phyloP scores from a whole-genome alignment of 345 rosid genomes.

The Pseudoturritis turrita region DNA sequence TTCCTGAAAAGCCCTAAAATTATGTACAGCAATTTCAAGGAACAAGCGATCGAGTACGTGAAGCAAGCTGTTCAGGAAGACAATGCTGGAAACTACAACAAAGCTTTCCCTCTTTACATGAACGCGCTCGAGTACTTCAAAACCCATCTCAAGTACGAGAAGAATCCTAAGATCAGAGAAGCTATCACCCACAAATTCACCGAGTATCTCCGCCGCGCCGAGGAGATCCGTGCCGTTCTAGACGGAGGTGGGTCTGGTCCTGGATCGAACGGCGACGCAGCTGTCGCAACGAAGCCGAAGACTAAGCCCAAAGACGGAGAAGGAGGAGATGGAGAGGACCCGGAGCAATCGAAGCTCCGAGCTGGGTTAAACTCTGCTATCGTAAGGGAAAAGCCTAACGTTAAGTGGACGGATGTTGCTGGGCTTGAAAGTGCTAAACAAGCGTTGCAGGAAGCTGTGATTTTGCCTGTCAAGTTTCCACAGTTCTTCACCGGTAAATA shows the following conservation, averaged over 20 bases:
- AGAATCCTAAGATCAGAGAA: slow-evolving; percentile 78
- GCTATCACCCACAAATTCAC: slow-evolving; percentile 70
- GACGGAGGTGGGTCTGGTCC: slow-evolving; percentile 72
- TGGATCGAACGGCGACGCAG: slow-evolving; percentile 59
- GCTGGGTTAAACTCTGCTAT: slow-evolving; percentile 81
- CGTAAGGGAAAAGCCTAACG: slow-evolving; percentile 76
- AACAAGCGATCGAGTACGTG: slow-evolving; percentile 89
- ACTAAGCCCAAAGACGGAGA: slow-evolving; percentile 71
- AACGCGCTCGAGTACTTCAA: slow-evolving; percentile 89
- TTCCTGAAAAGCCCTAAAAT: neutral
- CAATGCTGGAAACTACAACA: slow-evolving; percentile 78
- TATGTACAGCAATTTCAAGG: slow-evolving; percentile 94
- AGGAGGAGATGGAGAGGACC: slow-evolving; percentile 66
- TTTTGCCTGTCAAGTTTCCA: slow-evolving; percentile 87
- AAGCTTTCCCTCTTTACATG: slow-evolving; percentile 85
- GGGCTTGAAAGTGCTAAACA: slow-evolving; percentile 90
- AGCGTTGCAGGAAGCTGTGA: slow-evolving; percentile 85
- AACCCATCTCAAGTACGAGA: slow-evolving; percentile 88
- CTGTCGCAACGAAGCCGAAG: slow-evolving; percentile 64
- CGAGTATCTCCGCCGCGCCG: slow-evolving; percentile 84
- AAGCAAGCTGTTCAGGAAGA: slow-evolving; percentile 89
- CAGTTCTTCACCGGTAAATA: slow-evolving; percentile 80
- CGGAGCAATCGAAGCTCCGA: slow-evolving; percentile 73
- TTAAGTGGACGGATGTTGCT: slow-evolving; percentile 87
- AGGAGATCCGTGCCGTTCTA: slow-evolving; percentile 83